Conservation (phyloP, 1,284 basidiomycete species). For the Apiotrichum gracile region DNA sequence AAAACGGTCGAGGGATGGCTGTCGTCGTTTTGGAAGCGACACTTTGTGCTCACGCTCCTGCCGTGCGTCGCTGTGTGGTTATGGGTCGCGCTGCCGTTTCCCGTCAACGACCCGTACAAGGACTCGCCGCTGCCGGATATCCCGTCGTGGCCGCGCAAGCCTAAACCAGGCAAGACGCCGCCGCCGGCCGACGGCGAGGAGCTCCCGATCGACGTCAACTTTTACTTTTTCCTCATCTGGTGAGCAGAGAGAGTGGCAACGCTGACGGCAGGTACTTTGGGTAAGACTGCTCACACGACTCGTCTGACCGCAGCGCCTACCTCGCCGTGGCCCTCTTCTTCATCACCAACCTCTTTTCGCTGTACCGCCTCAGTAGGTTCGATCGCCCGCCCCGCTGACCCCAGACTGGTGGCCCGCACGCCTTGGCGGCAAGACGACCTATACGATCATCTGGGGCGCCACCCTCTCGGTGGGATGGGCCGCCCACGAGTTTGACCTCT, state of each 20-base stretch:
- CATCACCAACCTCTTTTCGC: constrained; percentile 55
- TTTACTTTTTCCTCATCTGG: constrained; percentile 51
- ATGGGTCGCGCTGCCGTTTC: constrained; percentile 55
- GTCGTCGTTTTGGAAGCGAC: constrained; percentile 50
- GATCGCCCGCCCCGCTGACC: background rate
- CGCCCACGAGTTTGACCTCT: constrained; percentile 50
- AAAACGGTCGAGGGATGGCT: constrained; percentile 50
- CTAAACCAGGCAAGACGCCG: constrained; percentile 1
- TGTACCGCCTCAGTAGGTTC: constrained; percentile 48
- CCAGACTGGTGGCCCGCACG: constrained; percentile 46
- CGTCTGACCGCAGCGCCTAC: constrained; percentile 39
- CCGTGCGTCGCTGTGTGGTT: constrained; percentile 53
- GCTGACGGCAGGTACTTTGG: constrained; percentile 39
- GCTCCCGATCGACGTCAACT: constrained; percentile 49
- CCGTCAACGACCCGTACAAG: constrained; percentile 50
- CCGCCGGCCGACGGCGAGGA: background rate
- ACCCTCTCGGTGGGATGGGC: constrained; percentile 49
- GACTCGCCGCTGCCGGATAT: constrained; percentile 44
- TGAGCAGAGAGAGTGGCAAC: constrained; percentile 6
- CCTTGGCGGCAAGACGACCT: constrained; percentile 52
- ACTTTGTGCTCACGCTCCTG: constrained; percentile 49
- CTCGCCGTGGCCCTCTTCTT: constrained; percentile 52
- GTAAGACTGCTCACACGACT: constrained; percentile 8
- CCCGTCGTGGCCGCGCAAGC: constrained; percentile 37
- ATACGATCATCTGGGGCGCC: constrained; percentile 51